phyloP scores from a whole-genome alignment of 306 rosid genomes.

The Cicer cuneatum region DNA sequence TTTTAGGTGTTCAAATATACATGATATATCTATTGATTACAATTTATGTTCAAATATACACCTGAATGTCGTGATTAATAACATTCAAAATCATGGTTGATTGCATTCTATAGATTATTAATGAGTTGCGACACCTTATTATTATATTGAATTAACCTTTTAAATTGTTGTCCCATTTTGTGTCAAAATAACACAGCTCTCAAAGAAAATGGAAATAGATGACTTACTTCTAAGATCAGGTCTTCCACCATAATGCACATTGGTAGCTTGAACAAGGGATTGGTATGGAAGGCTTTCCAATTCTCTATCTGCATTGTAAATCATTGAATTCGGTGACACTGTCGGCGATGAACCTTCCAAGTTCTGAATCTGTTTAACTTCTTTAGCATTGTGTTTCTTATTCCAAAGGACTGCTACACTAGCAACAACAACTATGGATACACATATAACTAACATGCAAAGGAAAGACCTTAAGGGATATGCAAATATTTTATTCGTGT shows the following conservation, averaged over 20 bases:
- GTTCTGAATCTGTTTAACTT: conserved; percentile 36
- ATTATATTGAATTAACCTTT: no score
- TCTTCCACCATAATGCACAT: conserved; percentile 72
- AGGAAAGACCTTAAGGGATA: conserved; percentile 47
- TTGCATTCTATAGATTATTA: no score
- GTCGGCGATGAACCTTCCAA: conserved; percentile 50
- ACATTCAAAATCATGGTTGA: no score
- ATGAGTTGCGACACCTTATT: no score
- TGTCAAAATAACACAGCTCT: no score
- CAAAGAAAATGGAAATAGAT: conserved; percentile 19
- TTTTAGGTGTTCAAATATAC: no score
- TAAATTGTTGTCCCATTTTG: no score
- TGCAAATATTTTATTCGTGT: conserved; percentile 55
- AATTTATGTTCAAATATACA: no score
- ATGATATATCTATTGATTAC: no score
- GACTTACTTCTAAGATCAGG: conserved; percentile 73
- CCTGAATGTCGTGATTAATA: no score
- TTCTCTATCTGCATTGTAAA: conserved; percentile 58
- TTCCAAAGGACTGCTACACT: conserved; percentile 59
- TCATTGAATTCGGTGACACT: conserved; percentile 49
- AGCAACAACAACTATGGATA: conserved; percentile 51
- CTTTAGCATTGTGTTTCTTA: conserved; percentile 49
- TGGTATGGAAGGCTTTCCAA: conserved; percentile 69
- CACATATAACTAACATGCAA: conserved; percentile 60
- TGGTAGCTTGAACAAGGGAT: conserved; percentile 51